Base-by-base conservation (phyloP, 495 filamentous ascomycete species). In the Rhypophila decipiens region DNA sequence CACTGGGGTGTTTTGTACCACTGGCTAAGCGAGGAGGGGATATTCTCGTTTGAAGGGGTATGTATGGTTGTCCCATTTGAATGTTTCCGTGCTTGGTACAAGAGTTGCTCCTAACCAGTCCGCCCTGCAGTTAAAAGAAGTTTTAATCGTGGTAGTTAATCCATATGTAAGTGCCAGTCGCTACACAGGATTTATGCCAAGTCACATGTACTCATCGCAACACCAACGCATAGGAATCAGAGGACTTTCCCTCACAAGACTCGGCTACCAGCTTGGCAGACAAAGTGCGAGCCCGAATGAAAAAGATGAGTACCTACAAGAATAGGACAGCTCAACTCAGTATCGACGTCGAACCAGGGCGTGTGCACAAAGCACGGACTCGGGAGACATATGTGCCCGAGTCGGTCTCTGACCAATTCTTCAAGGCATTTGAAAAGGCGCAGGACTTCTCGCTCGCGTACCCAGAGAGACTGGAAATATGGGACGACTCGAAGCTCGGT, bases 391-490 rank as follows among this genome's bases (percentile, higher is more conserved):
- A 33, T 20, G 42, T 44, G 5, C 42, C 42, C 22, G 42, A 44
- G 17, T 44, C 42, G 11, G 42, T 44, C 12, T 44, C 42, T 4
- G 23, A 44, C 17, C 42, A 34, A 29, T 35, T 45, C 31, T 45
- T 45, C 18, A 36, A 34, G 15, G 27, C 42, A 1, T 45, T 45
- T n/a, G 20, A n/a, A 3, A 35, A 45, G 17, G 31, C 31, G 17
- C 29, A 36, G 42, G 7, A 3, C 15, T 23, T 31, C 5, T 17
- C 17, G 3, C 18, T 45, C 4, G 24, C 17, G 5, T 9, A 20
- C 18, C 38, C 38, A 5, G 20, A 21, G 18, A 11, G 13, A 11
- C 15, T 36, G 8, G 42, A 36, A 12, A 7, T 3, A 8, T 0
- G 17, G 2, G 42, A 45, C 31, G 27, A 35, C 31, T 17, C 5